Evolutionary conservation across 1,284 basidiomycete species (phyloP).

Genomic region (Austroboletus novae-zelandiae): DNA sequence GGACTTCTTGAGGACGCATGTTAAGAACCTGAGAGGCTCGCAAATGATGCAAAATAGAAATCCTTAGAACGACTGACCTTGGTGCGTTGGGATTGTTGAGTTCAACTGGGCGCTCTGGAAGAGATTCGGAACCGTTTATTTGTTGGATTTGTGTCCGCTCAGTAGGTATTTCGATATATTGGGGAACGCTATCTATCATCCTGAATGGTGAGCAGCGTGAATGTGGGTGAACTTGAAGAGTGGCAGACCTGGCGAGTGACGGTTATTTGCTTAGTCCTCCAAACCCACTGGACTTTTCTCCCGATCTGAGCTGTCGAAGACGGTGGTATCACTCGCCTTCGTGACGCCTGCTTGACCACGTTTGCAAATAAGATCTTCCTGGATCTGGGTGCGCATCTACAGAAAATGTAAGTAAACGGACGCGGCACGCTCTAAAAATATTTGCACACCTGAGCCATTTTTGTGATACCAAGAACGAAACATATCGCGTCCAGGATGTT

Average conservation of each 20-base stretch:
- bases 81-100: slow-evolving; percentile 98
- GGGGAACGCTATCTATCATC: slow-evolving; percentile 79
- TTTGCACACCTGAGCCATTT: slow-evolving; percentile 74
- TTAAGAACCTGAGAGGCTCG: slow-evolving; percentile 68
- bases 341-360: slow-evolving; percentile 97
- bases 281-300: slow-evolving; percentile 85
- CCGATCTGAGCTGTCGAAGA: slow-evolving; percentile 96
- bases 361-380: slow-evolving; percentile 97
- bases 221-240: slow-evolving; percentile 6
- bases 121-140: slow-evolving; percentile 86
- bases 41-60: neutral
- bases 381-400: slow-evolving; percentile 93
- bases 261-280: slow-evolving; percentile 88
- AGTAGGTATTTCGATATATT: slow-evolving; percentile 95
- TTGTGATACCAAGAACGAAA: slow-evolving; percentile 96
- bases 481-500: slow-evolving; percentile 98
- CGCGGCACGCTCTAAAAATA: neutral
- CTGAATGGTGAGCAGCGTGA: slow-evolving; percentile 3
- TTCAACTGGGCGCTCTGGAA: slow-evolving; percentile 99
- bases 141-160: slow-evolving; percentile 94
- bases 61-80: slow-evolving; percentile 50
- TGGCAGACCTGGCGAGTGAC: slow-evolving; percentile 87
- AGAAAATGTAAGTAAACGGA: neutral
- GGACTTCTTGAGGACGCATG: slow-evolving; percentile 97
- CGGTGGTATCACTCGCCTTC: slow-evolving; percentile 97